Evolutionary conservation across 352 stramenopile genomes (phyloP), one percentile per base, ranked within the genome.

Genomic region (Phytophthora tentaculata): DNA sequence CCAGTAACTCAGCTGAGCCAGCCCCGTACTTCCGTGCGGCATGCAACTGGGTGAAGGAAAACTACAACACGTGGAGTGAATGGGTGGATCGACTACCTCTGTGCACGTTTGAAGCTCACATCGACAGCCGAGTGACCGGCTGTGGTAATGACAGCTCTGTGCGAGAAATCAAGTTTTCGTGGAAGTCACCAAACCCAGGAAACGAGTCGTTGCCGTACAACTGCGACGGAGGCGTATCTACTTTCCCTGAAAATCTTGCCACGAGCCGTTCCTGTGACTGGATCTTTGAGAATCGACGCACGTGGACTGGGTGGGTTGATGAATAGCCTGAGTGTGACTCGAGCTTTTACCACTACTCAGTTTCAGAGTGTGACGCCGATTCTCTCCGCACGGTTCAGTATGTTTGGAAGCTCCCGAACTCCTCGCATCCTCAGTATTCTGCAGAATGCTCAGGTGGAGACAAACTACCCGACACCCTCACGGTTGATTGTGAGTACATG

Each of bases 21-120:
- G 75, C 84, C 13, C 77, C 79, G 0, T 50, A 69, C 32, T 90
- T 90, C 39, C 29, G 50, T 0, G 67, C 80, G 0, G 74, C 83
- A 0, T 91, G 83, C 58, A 73, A 69, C 17, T 91, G 83, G 81
- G 63, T 90, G 13, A 78, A 78, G 29, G 28, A 50, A 0, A 89
- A 89, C 53, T 91, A 87, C 50, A 60, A 75, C n/a, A 41, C 59
- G 2, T 91, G 80, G 83, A 75, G 49, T 16, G 48, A 74, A 0
- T 91, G 80, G 83, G 14, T 84, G 2, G 67, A 84, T 1, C 74
- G 62, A 10, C 3, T 85, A 17, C 77, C 71, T 0, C 14, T 81
- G 2, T 84, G 77, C 32, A 75, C 63, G 1, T 65, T 85, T 6
- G 63, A 76, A 2, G 17, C 28, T 0, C 64, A 86, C 41, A 72